Conservation (phyloP, 208 protist genomes). For the Trypanosoma caninum region DNA sequence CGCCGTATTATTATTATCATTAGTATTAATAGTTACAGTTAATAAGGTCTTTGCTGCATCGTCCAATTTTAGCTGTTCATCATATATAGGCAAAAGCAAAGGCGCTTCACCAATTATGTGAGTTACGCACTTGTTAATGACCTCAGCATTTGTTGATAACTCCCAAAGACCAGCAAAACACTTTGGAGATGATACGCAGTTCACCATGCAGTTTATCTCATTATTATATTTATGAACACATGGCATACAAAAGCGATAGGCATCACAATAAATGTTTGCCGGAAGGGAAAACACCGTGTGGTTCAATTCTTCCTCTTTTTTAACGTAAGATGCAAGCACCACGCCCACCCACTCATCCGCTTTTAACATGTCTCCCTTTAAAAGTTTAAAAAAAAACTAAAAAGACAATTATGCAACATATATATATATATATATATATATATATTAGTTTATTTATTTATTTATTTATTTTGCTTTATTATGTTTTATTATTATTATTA, state of each 20-base stretch:
- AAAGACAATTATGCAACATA: too few species aligned
- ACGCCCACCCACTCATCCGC: conserved; percentile 37
- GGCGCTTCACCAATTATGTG: conserved; percentile 37
- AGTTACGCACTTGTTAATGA: conserved; percentile 32
- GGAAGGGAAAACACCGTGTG: neutral
- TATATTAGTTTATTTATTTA: too few species aligned
- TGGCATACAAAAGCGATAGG: conserved; percentile 43
- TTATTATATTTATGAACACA: conserved; percentile 30
- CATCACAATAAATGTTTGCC: conserved; percentile 22
- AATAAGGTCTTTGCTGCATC: neutral
- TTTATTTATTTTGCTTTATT: too few species aligned
- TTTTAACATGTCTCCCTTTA: too few species aligned
- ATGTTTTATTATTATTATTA: too few species aligned
- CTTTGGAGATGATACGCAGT: conserved; percentile 47
- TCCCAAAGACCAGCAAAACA: conserved; percentile 51
- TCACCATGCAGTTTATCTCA: conserved; percentile 12
- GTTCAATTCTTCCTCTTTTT: neutral
- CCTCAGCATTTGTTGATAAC: conserved; percentile 28
- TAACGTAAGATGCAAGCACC: conserved; percentile 24
- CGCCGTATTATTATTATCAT: neutral
- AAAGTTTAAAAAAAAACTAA: too few species aligned
- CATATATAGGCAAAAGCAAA: conserved; percentile 22
- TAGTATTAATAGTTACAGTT: too few species aligned
- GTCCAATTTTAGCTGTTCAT: neutral
- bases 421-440: neutral